Evolutionary conservation across 345 rosid genomes (phyloP).

Genomic region (Salix caprea): DNA sequence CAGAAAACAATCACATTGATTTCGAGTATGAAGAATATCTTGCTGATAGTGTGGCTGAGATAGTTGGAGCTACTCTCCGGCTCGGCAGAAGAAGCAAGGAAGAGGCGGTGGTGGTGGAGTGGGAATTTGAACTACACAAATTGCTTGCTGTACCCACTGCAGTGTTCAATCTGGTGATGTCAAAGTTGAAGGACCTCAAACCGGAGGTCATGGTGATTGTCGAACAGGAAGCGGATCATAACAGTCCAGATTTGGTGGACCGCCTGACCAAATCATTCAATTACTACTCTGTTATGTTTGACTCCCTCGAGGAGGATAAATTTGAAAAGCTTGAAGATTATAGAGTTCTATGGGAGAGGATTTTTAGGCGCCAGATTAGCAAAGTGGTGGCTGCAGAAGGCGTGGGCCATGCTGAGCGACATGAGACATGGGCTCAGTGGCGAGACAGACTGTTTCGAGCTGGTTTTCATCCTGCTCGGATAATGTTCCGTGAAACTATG

Average conservation of each 20-base stretch:
- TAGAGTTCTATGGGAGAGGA: slow-evolving; percentile 63
- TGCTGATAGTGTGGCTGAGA: slow-evolving; percentile 43
- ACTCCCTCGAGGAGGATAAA: slow-evolving; percentile 62
- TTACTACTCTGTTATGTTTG: slow-evolving; percentile 84
- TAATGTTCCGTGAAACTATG: no score
- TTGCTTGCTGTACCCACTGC: slow-evolving; percentile 38
- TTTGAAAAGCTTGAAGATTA: slow-evolving; percentile 20
- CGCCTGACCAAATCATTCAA: slow-evolving; percentile 70
- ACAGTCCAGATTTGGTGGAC: slow-evolving; percentile 58
- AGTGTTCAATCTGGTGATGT: slow-evolving; percentile 42
- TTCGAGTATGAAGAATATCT: slow-evolving; percentile 44
- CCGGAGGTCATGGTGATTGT: slow-evolving; percentile 70
- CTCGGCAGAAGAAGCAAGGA: slow-evolving; percentile 36
- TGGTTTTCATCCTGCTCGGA: slow-evolving; percentile 47
- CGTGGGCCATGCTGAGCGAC: slow-evolving; percentile 62
- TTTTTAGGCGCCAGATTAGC: slow-evolving; percentile 61
- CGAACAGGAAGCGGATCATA: slow-evolving; percentile 85
- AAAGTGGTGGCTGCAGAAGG: slow-evolving; percentile 80
- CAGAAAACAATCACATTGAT: neutral
- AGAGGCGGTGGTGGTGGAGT: slow-evolving; percentile 77
- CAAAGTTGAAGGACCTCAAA: slow-evolving; percentile 52
- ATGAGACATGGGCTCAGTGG: slow-evolving; percentile 72
- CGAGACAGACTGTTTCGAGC: slow-evolving; percentile 40
- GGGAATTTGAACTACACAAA: slow-evolving; percentile 73
- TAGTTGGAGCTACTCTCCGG: slow-evolving; percentile 77